Evolutionary conservation across 768 basidiomycete genomes (phyloP), one percentile per base, ranked within the genome.

Genomic region (Psilocybe subaeruginosa): DNA sequence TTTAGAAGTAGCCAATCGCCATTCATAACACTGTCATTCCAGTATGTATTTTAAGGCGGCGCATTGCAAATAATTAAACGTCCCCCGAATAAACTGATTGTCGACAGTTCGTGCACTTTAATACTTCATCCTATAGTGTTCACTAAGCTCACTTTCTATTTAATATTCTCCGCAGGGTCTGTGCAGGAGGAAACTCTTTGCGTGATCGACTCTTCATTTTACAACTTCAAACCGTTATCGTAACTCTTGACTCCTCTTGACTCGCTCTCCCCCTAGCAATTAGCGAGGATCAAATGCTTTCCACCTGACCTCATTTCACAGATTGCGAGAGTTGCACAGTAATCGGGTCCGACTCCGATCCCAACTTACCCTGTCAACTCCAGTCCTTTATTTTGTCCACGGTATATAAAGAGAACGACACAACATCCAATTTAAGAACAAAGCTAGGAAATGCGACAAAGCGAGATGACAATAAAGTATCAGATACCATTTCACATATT

Each of bases 1-100:
- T 53, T 35, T 53, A 31, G 51, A 33, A 53, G 19, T 29, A 57
- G 43, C 66, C 66, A 68, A 66, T 66, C 61, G 48, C 39, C 4
- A 9, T 9, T 39, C 37, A 46, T 54, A 56, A 54, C 48, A 60
- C 54, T 59, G 66, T 64, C 63, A 60, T 31, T 43, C 23, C 23
- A 23, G 23, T 23, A 23, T 23, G 23, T 23, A 23, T 23, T 23
- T 23, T 23, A 23, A 23, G 23, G 23, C 23, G 23, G 23, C 23
- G 23, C 23, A 19, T 23, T 23, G 23, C 23, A 23, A 23, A 23
- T 23, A 23, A 23, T 23, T 23, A 23, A 23, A 23, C 23, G 23
- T 23, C 23, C 23, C 23, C 23, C 23, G 23, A 23, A 23, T 23
- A 23, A 23, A 23, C 23, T 23, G 23, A 23, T 23, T 23, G 23